Base-by-base conservation (phyloP, 2,329 filamentous ascomycete species). In the Elsinoe perseae region DNA sequence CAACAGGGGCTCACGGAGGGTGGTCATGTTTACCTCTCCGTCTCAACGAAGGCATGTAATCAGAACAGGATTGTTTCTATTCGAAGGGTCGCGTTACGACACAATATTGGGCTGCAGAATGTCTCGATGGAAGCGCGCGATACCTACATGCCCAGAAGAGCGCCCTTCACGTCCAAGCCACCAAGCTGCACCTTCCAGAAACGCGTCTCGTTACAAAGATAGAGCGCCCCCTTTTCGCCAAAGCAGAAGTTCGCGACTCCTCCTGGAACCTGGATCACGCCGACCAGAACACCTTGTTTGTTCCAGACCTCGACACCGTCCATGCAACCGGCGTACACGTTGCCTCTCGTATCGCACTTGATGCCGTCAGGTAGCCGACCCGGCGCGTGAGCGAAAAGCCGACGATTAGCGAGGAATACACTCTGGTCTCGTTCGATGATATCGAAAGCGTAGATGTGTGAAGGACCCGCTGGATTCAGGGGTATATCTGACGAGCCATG, bases 201-300 rank as follows among this genome's bases (percentile, higher is more conserved):
- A 27, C 44, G 58, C 10, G 50, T 56, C 57, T 75, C 74, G 2
- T 75, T 72, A 57, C 77, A 72, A 12, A 77, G 65, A 42, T 77
- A 75, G 34, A 77, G 60, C 57, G 73, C 68, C 0, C 73, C 73
- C 5, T 71, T 61, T 8, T 63, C 64, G 0, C 61, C 63, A 50
- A 68, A 68, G 60, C 65, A 67, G 58, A 69, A 69, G 48, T 69
- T 69, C 18, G 66, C 66, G 16, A 65, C 63, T 8, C 63, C 64
- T 4, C 64, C 71, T 0, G 76, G 75, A 0, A 80, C 66, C 61
- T 77, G 77, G 40, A 85, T 80, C 27, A 40, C 10, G 73, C 64
- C 32, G 67, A 65, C 18, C 44, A 60, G 44, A 18, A 30, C 54
- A 27, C 59, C 57, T 38, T 42, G 44, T 34, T 53, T 46, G 42